These are phyloP conservation scores for Kwoniella bestiolae DNA, from an alignment of 768 basidiomycete genomes.

Conservation along the genomic window DNA sequence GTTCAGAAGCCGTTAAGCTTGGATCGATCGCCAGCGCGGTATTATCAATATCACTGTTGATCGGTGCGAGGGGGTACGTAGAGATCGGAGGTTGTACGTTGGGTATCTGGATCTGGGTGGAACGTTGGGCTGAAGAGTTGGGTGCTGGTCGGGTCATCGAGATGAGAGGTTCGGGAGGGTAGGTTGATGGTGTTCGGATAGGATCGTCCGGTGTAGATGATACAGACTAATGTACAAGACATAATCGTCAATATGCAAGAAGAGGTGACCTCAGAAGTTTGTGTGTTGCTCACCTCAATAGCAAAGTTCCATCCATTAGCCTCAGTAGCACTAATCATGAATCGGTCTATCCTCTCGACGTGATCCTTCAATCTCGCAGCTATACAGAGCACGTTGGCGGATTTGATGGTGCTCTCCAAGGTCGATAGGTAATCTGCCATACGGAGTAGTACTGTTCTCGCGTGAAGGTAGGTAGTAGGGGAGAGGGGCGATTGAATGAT, in stretches of 20 bases:
- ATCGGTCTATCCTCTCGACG: constrained; percentile 28
- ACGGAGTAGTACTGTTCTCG: constrained; percentile 41
- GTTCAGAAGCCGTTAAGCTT: not conserved
- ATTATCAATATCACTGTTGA: constrained; percentile 5
- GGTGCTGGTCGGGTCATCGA: not conserved
- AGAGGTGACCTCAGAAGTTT: not conserved
- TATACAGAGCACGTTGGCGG: constrained; percentile 12
- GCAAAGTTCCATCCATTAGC: constrained; percentile 6
- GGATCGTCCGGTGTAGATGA: not conserved
- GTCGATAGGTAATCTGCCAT: constrained; percentile 43
- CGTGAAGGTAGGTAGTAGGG: constrained; percentile 39
- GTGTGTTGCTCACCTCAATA: not conserved
- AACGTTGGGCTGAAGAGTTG: constrained; percentile 9
- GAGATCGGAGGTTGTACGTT: not conserved
- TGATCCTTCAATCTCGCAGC: constrained; percentile 21
- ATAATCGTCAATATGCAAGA: not conserved
- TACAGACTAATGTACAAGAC: not conserved
- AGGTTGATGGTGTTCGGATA: not conserved
- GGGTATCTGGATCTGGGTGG: not conserved
- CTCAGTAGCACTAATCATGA: constrained; percentile 25
- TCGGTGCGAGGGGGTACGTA: not conserved
- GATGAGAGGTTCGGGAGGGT: not conserved
- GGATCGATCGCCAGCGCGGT: no score
- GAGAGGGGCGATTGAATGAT: constrained; percentile 45
- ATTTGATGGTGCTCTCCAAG: constrained; percentile 30